Evolutionary conservation across 2,329 filamentous ascomycete genomes (phyloP).

Genomic region (Fusarium beomiforme): DNA sequence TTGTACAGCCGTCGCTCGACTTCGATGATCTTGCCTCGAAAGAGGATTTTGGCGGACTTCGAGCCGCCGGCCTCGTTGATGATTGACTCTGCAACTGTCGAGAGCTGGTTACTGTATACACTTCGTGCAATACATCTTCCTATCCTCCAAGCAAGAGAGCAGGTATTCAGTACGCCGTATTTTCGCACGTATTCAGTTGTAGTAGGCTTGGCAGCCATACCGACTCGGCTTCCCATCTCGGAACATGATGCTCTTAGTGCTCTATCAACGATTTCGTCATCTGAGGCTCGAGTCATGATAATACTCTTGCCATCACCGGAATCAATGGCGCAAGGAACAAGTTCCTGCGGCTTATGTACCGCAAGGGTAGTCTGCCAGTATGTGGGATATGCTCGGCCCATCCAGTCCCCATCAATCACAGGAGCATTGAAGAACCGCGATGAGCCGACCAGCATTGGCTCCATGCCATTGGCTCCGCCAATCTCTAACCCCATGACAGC

Average conservation of each 20-base stretch:
- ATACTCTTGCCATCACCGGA: conserved; percentile 9
- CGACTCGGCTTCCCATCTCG: neutral
- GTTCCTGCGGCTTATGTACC: neutral
- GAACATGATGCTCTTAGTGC: neutral
- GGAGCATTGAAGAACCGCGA: neutral
- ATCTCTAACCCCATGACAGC: conserved; percentile 28
- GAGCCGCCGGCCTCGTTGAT: neutral
- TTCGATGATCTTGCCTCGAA: neutral
- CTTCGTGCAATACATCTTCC: neutral
- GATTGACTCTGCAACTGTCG: neutral
- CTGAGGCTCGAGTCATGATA: neutral
- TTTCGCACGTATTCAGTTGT: neutral
- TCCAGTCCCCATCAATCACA: conserved; percentile 22
- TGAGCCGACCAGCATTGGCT: neutral
- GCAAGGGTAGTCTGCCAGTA: conserved; percentile 21
- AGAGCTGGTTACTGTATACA: neutral
- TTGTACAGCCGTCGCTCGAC: neutral
- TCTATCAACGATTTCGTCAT: neutral
- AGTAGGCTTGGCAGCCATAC: neutral
- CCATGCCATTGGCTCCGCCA: conserved; percentile 27
- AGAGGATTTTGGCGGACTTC: neutral
- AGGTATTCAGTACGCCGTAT: neutral
- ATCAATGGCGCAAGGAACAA: neutral
- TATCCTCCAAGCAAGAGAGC: neutral
- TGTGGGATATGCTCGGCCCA: conserved; percentile 29